Percentiles rank a stretch among this genome's conserved stretches.
Evolutionary conservation across 2,329 filamentous ascomycete species (phyloP).

Genomic region (Trichoderma sp.): DNA sequence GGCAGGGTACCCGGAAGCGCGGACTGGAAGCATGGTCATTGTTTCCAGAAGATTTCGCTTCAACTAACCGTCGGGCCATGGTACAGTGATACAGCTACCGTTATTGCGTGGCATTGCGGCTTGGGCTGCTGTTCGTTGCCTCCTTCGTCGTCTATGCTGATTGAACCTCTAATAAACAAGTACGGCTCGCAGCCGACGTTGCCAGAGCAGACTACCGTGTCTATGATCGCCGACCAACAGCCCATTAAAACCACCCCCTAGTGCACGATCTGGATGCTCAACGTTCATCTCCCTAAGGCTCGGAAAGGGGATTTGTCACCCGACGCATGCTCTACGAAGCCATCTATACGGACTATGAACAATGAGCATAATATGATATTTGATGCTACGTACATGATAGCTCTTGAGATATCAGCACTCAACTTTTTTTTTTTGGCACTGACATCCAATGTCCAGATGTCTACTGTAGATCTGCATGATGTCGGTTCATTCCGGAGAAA

Average conservation of each 20-base stretch:
- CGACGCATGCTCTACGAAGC: neutral
- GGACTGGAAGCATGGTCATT: neutral
- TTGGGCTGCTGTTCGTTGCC: neutral
- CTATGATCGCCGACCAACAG: neutral
- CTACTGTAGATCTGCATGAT: slow-evolving; percentile 10
- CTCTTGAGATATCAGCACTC: slow-evolving; percentile 1
- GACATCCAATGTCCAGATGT: neutral
- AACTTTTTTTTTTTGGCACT: neutral
- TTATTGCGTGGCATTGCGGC: neutral
- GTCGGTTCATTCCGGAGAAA: slow-evolving; percentile 21
- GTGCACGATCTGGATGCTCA: neutral
- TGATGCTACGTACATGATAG: neutral
- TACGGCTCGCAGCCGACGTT: neutral
- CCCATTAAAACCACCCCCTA: neutral
- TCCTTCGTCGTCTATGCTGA: neutral
- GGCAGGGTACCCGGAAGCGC: slow-evolving; percentile 1
- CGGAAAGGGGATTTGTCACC: neutral
- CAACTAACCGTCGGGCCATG: neutral
- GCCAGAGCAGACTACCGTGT: neutral
- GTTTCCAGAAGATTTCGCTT: slow-evolving; percentile 28
- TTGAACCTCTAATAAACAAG: neutral
- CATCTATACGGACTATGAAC: neutral
- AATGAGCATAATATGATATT: neutral
- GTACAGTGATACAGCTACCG: neutral
- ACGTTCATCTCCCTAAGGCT: neutral